A percentile compares a stretch with the other conserved stretches of the same genome.
These are phyloP conservation scores for Saccharum hybrid DNA, from an alignment of 202 grass and related monocot genomes.

Conservation along the genomic window DNA sequence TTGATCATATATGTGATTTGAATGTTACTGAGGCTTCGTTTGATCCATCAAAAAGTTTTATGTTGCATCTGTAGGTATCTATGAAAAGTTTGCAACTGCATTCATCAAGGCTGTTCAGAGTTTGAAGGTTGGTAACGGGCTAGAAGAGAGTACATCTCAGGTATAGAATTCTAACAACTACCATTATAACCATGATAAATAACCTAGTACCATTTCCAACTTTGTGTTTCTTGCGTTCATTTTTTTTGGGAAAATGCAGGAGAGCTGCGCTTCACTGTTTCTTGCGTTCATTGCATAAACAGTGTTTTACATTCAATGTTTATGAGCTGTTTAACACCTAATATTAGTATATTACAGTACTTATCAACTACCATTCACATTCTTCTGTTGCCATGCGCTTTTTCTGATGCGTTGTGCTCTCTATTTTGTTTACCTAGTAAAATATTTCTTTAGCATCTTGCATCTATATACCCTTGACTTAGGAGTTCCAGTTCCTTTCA, in stretches of 20 bases:
- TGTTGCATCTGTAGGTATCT: conserved; percentile 70
- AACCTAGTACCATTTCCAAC: conserved; percentile 20
- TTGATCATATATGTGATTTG: conserved; percentile 18
- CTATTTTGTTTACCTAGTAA: conserved; percentile 16
- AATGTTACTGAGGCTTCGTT: conserved; percentile 32
- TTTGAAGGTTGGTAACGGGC: conserved; percentile 91
- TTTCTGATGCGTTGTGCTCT: conserved; percentile 36
- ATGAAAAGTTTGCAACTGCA: conserved; percentile 88
- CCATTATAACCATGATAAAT: background rate
- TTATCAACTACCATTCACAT: conserved; percentile 14
- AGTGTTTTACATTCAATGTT: conserved; percentile 20
- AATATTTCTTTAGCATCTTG: conserved; percentile 23
- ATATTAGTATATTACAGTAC: conserved; percentile 1
- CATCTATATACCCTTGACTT: conserved; percentile 32
- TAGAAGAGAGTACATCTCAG: conserved; percentile 78
- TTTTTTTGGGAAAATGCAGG: background rate
- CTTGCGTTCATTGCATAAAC: conserved; percentile 11
- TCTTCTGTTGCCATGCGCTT: background rate
- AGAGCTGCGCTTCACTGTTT: background rate
- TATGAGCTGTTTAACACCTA: conserved; percentile 29
- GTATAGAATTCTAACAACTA: conserved; percentile 40
- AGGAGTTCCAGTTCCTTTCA: conserved; percentile 36
- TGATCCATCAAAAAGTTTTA: conserved; percentile 36
- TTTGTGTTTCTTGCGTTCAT: conserved; percentile 15
- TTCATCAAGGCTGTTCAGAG: conserved; percentile 93